These are phyloP conservation scores for Pseudogymnoascus sp. DNA, from an alignment of 2,329 filamentous ascomycete genomes.

Conservation along the genomic window DNA sequence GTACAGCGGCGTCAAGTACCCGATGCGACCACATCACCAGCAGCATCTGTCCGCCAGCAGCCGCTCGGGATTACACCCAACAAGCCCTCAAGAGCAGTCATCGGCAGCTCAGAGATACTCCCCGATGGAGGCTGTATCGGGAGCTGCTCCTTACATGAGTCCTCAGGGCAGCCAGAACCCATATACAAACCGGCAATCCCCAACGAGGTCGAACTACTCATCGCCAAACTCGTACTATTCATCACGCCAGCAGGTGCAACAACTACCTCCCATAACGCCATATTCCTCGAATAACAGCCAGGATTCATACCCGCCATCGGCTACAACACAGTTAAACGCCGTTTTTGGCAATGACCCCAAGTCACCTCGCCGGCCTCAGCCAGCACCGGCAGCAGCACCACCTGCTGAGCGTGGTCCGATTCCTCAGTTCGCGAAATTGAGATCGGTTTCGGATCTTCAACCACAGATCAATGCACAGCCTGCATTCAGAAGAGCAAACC, in stretches of 20 bases:
- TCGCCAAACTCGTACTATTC: slow-evolving; percentile 52
- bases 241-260: slow-evolving; percentile 43
- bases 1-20: slow-evolving; percentile 80
- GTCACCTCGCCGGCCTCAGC: slow-evolving; percentile 48
- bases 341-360: slow-evolving; percentile 52
- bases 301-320: slow-evolving; percentile 64
- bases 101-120: slow-evolving; percentile 87
- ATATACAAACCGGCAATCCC: slow-evolving; percentile 65
- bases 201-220: slow-evolving; percentile 60
- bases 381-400: slow-evolving; percentile 33
- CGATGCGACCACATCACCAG: slow-evolving; percentile 70
- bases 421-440: slow-evolving; percentile 79
- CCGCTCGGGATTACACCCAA: slow-evolving; percentile 58
- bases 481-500: slow-evolving; percentile 84
- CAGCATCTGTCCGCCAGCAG: slow-evolving; percentile 54
- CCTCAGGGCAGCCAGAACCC: slow-evolving; percentile 45
- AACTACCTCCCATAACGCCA: slow-evolving; percentile 66
- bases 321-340: slow-evolving; percentile 64
- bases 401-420: slow-evolving; percentile 58
- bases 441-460: slow-evolving; percentile 64
- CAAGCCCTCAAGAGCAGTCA: slow-evolving; percentile 66
- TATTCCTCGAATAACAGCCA: slow-evolving; percentile 53
- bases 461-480: slow-evolving; percentile 83
- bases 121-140: slow-evolving; percentile 85
- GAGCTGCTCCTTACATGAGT: slow-evolving; percentile 70